A percentile compares a stretch with the other conserved stretches of the same genome.
Conservation (phyloP, 2,329 filamentous ascomycete species). For the Bipolaris victoriae region DNA sequence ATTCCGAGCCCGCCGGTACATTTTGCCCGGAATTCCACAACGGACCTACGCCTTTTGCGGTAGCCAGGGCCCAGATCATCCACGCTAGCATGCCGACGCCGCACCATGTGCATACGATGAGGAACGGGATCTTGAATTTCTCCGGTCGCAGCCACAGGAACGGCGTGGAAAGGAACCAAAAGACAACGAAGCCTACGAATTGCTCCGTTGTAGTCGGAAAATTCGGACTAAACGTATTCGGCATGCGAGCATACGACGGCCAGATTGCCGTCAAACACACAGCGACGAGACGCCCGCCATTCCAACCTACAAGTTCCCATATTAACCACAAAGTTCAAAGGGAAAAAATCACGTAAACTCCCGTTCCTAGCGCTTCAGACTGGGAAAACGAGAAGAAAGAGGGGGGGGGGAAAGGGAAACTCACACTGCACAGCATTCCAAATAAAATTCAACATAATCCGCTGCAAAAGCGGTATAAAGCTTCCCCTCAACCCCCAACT, state of each 20-base stretch:
- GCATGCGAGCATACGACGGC: conserved; percentile 46
- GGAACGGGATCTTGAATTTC: conserved; percentile 57
- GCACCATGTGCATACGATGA: conserved; percentile 53
- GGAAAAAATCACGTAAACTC: too few species aligned
- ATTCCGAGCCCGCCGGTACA: conserved; percentile 46
- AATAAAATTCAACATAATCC: conserved; percentile 58
- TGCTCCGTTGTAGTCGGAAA: conserved; percentile 47
- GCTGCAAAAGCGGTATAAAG: conserved; percentile 57
- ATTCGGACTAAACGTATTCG: conserved; percentile 40
- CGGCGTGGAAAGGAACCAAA: conserved; percentile 48
- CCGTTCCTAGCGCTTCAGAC: too few species aligned
- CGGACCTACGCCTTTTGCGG: conserved; percentile 53
- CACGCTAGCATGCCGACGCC: conserved; percentile 54
- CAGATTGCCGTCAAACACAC: conserved; percentile 47
- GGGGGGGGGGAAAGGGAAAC: conserved; percentile 16
- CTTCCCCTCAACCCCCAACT: conserved; percentile 58
- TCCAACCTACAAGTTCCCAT: conserved; percentile 36
- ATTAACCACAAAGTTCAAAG: not conserved
- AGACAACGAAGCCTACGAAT: conserved; percentile 45
- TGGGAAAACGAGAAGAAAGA: too few species aligned
- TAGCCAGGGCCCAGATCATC: conserved; percentile 58
- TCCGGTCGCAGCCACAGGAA: conserved; percentile 59
- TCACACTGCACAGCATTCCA: conserved; percentile 58
- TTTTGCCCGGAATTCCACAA: conserved; percentile 50
- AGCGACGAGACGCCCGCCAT: conserved; percentile 42